Evolutionary conservation across 106 monocot genomes (phyloP), one percentile per base, ranked within the genome.

Genomic region (Iris macrosiphon): DNA sequence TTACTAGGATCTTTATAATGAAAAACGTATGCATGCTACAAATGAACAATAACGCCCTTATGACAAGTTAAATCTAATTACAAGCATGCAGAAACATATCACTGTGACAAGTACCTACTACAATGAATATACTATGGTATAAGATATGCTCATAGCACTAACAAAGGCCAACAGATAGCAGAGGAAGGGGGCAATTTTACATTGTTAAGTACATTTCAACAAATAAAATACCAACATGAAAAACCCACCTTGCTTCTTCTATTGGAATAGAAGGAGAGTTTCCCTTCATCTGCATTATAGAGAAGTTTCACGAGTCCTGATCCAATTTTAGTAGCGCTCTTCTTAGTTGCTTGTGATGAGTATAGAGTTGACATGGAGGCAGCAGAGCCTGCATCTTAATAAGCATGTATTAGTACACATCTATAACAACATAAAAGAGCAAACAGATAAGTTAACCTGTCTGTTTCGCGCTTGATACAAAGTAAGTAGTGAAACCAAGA

Each of bases 401-500:
- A n/a, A n/a, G 17, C 34, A 37, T 4, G 61, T 40, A n/a, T n/a
- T n/a, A n/a, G n/a, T n/a, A n/a, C n/a, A n/a, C n/a, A n/a, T n/a
- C n/a, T n/a, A n/a, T n/a, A n/a, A n/a, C n/a, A n/a, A n/a, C n/a
- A n/a, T 7, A 20, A 20, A n/a, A 37, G 18, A 72, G 12, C 4
- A 16, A 29, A 41, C 14, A 23, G 48, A 60, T 21, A 6, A 50
- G 26, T 23, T 45, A 40, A 89, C 96, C 90, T 77, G 60, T 53
- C 20, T 70, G 38, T 45, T 65, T 60, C 31, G 72, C 49, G 57
- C 40, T 67, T 57, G 91, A 91, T 26, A 98, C 41, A 29, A 80
- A 70, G 53, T 98, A 98, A 37, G 83, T 87, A 54, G 44, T 91
- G 58, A 83, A 98, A 61, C 98, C 98, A 72, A 98, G 67, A 75